Evolutionary conservation across 1,139 yeast genomes (phyloP), one percentile per base, ranked within the genome.

Genomic region (Sugiyamaella paludigena): DNA sequence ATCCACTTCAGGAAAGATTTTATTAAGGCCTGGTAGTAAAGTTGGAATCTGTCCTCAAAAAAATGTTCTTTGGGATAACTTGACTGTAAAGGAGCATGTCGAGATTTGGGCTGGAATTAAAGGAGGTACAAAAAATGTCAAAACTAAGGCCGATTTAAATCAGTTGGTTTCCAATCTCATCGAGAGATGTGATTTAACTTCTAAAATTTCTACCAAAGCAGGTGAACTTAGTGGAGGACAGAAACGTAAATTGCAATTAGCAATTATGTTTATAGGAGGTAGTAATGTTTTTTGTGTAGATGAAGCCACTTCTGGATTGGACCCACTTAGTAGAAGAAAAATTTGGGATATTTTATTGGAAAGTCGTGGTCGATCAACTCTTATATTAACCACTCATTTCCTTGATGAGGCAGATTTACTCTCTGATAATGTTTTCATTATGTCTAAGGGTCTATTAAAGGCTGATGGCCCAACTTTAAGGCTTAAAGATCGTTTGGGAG

Each of bases 181-280:
- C 28, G 59, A 59, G 6, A 56, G 60, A 33, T 68, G 72, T 43
- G 72, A 68, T 45, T 50, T 68, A 32, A 48, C 45, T 7, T 40
- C 48, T 10, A 69, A 68, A 50, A 54, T 51, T 1, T 40, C 45
- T 5, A 52, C 62, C 1, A 27, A 47, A 19, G 57, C 67, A 7
- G 59, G 58, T 32, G 58, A 59, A 33, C 74, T 89, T 52, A 85
- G 95, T 42, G 97, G 97, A 53, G 97, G 96, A 40, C 96, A 88
- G 69, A 88, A 87, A 71, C 92, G 96, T 1, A 83, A 96, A 72
- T 74, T 89, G 47, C 87, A 95, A 4, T 76, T 89, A 50, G 96
- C 96, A 0, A 58, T 68, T 32, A 66, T 67, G 64, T 63, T 69
- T 56, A 63, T 63, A 26, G 72, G 72, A 12, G 69, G 66, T 5